phyloP scores from a whole-genome alignment of 805 yeast genomes.

The Hanseniaspora occidentalis region DNA sequence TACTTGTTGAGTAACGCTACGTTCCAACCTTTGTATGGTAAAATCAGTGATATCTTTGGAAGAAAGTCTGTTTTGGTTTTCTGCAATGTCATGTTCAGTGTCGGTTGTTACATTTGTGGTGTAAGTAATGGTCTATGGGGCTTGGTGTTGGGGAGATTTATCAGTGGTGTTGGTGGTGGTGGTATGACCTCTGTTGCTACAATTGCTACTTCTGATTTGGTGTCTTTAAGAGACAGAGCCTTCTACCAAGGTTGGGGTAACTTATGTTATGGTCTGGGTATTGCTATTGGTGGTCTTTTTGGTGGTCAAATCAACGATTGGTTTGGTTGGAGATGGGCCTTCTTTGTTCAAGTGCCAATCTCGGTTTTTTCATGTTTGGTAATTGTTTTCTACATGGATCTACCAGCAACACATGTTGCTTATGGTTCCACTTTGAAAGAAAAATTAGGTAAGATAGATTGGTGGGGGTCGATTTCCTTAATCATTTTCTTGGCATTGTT shows the following conservation, averaged over 20 bases:
- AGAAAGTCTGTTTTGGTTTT: conserved; percentile 39
- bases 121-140: conserved; percentile 32
- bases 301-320: conserved; percentile 48
- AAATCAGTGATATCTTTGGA: conserved; percentile 61
- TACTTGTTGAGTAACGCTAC: conserved; percentile 58
- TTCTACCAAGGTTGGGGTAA: conserved; percentile 75
- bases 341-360: conserved; percentile 40
- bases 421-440: conserved; percentile 27
- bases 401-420: conserved; percentile 29
- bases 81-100: conserved; percentile 42
- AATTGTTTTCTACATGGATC: conserved; percentile 27
- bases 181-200: conserved; percentile 67
- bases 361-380: conserved; percentile 36
- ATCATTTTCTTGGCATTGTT: conserved; percentile 23
- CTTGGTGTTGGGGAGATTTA: conserved; percentile 44
- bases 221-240: conserved; percentile 68
- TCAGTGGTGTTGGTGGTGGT: conserved; percentile 86
- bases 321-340: conserved; percentile 59
- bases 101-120: conserved; percentile 48
- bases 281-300: conserved; percentile 54
- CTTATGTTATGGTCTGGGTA: conserved; percentile 64
- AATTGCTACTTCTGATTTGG: conserved; percentile 65
- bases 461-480: conserved; percentile 38
- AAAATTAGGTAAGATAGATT: conserved; percentile 44
- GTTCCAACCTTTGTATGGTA: conserved; percentile 63